Base-by-base conservation (phyloP, 2,329 filamentous ascomycete species). In the Torrubiellomyces zombiae region DNA sequence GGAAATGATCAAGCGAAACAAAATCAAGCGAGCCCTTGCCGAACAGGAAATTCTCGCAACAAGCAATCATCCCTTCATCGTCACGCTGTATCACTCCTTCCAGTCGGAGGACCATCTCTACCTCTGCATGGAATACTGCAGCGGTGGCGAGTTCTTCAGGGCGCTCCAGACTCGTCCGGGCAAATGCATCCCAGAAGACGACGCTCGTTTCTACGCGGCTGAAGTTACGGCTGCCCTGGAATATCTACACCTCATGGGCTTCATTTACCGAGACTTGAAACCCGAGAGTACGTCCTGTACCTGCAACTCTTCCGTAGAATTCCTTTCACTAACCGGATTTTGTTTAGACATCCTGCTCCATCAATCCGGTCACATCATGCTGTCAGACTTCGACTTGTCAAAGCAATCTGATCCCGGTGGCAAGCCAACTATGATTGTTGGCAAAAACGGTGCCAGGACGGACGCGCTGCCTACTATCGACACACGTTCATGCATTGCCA, bases 1-100 rank as follows among this genome's bases (percentile, higher is more conserved):
- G 62, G 89, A 98, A 54, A 98, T 98, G 89, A 98, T 98, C 55
- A 98, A 98, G 61, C 78, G 89, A 30, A 98, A 98, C 63, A 98
- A 98, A 67, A 98, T 98, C 58, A 98, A 98, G 67, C 74, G 89
- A 46, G 89, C 89, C 9, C 63, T 98, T 38, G 89, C 89, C 18
- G 89, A 98, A 55, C 89, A 95, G 49, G 89, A 98, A 52, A 98
- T 98, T 36, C 61, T 98, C 27, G 89, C 89, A 7, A 98, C 89
- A 20, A 95, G 86, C 61, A 98, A 98, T 42, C 89, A 98, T 44
- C 89, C 89, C 0, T 98, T 98, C 51, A 98, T 98, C 46, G 89
- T 98, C 34, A 98, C 89, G 1, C 63, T 98, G 3, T 98, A 95
- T 50, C 89, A 98, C 55, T 95, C 86, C 0, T 98, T 98, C 63